Base-by-base conservation (phyloP, 495 filamentous ascomycete species). In the Hypoxylon lenormandii region DNA sequence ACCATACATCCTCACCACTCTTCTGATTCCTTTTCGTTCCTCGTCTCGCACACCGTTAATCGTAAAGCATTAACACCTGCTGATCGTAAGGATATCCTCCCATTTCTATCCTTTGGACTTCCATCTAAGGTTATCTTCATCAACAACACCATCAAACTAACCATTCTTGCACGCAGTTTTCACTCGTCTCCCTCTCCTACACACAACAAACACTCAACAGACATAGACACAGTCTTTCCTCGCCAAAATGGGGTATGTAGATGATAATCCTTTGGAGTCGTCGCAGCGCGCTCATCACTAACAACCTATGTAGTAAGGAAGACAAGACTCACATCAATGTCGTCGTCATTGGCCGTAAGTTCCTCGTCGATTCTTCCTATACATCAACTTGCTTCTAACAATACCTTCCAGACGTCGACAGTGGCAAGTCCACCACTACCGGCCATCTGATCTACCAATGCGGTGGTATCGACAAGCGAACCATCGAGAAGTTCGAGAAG, bases 401-500 rank as follows among this genome's bases (percentile, higher is more conserved):
- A 28, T 33, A 11, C 30, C 33, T 23, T 51, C 16, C 61, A 78
- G 94, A 98, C 89, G 95, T 98, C 93, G 94, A 97, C 88, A 96
- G 93, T 83, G 95, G 95, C 84, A 98, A 98, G 90, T 97, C 94
- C 60, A 98, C 95, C 79, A 98, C 95, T 80, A 80, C 83, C 72
- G 89, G 90, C 82, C 95, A 98, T 84, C 87, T 98, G 86, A 98
- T 98, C 91, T 98, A 98, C 92, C 97, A 98, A 87, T 98, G 95
- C 86, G 95, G 95, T 90, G 95, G 95, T 91, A 98, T 98, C 79
- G 95, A 98, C 91, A 91, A 92, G 87, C 95, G 95, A 94, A 98
- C 96, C 80, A 98, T 98, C 80, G 96, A 98, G 91, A 98, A 98
- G 91, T 98, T 98, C 88, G 95, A 98, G 93, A 98, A 98, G 92